These are phyloP conservation scores for Moniliophthora roreri DNA, from an alignment of 1,284 basidiomycete species.

Conservation along the genomic window DNA sequence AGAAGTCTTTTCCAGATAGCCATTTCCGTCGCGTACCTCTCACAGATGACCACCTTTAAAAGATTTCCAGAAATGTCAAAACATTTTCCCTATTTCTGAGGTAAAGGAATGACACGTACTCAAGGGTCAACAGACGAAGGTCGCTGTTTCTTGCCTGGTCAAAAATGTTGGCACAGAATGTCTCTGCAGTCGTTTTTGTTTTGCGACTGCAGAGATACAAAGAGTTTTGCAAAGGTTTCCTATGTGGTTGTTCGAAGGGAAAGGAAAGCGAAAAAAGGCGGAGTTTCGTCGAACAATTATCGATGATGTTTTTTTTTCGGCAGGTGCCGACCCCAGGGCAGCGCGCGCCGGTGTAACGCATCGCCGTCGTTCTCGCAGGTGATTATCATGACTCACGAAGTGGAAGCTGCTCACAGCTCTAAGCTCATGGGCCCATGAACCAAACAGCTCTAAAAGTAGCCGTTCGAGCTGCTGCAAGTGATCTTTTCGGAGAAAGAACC, in stretches of 20 bases:
- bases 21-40: constrained; percentile 51
- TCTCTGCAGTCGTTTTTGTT: constrained; percentile 32
- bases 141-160: constrained; percentile 74
- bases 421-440: no score
- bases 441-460: no score
- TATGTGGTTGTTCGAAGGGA: neutral
- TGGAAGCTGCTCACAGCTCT: neutral
- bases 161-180: constrained; percentile 54
- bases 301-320: constrained; percentile 6
- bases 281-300: constrained; percentile 11
- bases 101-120: constrained; percentile 45
- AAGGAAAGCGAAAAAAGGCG: neutral
- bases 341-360: neutral
- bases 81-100: constrained; percentile 17
- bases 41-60: constrained; percentile 73
- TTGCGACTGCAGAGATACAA: constrained; percentile 30
- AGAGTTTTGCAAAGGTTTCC: neutral
- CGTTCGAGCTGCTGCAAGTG: no score
- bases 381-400: neutral
- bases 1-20: constrained; percentile 8
- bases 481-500: no score
- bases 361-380: no score
- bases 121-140: constrained; percentile 79
- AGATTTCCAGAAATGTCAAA: constrained; percentile 20
- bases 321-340: neutral